Evolutionary conservation across 352 stramenopile species (phyloP), one percentile per base, ranked within the genome.

Genomic region (Blastocystis sp.): DNA sequence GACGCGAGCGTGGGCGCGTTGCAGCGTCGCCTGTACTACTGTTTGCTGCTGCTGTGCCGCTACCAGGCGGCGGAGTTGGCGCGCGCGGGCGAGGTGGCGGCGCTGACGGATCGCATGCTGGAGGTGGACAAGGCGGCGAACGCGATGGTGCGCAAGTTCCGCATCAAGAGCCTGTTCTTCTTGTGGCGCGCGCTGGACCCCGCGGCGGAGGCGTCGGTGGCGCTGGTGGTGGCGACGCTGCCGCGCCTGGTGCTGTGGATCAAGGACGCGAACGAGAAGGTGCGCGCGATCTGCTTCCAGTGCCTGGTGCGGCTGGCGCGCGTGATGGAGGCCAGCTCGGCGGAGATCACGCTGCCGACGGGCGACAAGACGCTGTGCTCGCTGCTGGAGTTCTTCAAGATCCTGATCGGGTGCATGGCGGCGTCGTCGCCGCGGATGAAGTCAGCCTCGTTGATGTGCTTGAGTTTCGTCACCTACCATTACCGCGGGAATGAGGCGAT

Each of bases 291-390:
- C 43, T 62, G 61, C 38, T 90, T 89, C 63, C 60, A 89, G 24
- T 28, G 88, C 7, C 40, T 89, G 11, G 9, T 90, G 10, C 19
- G 92, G 21, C 82, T 95, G 6, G 91, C 92, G 0, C 60, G 92
- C 3, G 91, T 93, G 74, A 93, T 94, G 90, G 45, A 90, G 21
- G 89, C 91, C 63, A 90, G 92, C 3, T 89, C 93, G 17, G 90
- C 90, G 0, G 43, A 89, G 1, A 57, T 88, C 52, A 54, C 28
- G 34, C 59, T 38, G 10, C 64, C 64, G 0, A 48, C 64, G 66
- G 63, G 90, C 34, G 57, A 74, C 17, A 48, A 69, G 21, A 57
- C 19, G 45, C 11, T 66, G 21, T 68, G 62, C 59, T 81, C 90
- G 74, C 76, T 89, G 9, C 89, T 89, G 0, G 84, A 91, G 24